phyloP scores from a whole-genome alignment of 768 basidiomycete species.

The Clitopilus passeckerianus region DNA sequence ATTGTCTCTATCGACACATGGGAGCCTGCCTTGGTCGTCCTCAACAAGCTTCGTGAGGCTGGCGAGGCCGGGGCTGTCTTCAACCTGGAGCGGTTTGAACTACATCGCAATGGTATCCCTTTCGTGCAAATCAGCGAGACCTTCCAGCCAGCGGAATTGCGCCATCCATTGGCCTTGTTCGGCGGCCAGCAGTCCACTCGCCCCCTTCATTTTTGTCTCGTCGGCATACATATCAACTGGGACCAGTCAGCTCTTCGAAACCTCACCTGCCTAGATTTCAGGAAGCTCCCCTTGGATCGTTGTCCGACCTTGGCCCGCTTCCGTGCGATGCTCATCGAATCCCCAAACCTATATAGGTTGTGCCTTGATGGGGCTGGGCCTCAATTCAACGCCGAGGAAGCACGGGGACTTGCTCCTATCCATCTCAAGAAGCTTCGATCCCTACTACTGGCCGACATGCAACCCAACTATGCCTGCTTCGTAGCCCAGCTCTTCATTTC shows the following conservation, averaged over 20 bases:
- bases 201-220: constrained; percentile 48
- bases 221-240: constrained; percentile 64
- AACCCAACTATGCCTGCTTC: constrained; percentile 39
- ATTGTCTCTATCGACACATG: constrained; percentile 53
- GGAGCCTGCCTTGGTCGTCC: constrained; percentile 45
- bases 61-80: constrained; percentile 28
- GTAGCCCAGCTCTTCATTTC: constrained; percentile 46
- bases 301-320: constrained; percentile 48
- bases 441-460: constrained; percentile 56
- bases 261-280: constrained; percentile 61
- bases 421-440: constrained; percentile 43
- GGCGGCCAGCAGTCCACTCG: constrained; percentile 40
- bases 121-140: constrained; percentile 39
- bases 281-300: constrained; percentile 49
- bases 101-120: constrained; percentile 52
- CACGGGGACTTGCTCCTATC: constrained; percentile 28
- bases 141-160: constrained; percentile 29
- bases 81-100: constrained; percentile 56
- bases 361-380: constrained; percentile 64
- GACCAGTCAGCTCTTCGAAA: constrained; percentile 38
- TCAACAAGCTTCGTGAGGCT: constrained; percentile 41
- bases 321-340: constrained; percentile 43
- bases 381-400: constrained; percentile 19
- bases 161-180: constrained; percentile 36
- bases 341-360: constrained; percentile 48